Base-by-base conservation (phyloP, 441 rosid genomes). In the Brassica balearica region DNA sequence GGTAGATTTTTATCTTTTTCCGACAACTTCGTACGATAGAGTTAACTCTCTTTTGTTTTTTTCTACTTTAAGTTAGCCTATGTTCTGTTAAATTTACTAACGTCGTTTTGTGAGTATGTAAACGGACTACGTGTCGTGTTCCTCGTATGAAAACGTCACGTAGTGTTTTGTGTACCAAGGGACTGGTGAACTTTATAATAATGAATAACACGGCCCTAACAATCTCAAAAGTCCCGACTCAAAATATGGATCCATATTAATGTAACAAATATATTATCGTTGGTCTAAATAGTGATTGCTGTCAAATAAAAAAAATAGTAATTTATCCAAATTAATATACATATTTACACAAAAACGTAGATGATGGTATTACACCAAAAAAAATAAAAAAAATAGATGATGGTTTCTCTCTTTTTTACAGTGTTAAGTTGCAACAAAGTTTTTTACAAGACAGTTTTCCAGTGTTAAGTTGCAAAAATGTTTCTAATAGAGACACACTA, bases 81-180 rank as follows among this genome's bases (percentile, higher is more conserved):
- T 77, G 53, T 58, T 65, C 66, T 9, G 29, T 65, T 29, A 15
- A 66, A 20, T 65, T 15, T 66, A 25, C 22, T 1, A 11, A 65
- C 23, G 51, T 22, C 56, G 17, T 53, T 71, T 64, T 6, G 23
- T 25, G 20, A 48, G 7, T 65, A 65, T 11, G 66, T n/a, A 46
- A 41, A 29, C 25, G 61, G 12, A 29, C 61, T 66, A 72, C 81
- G 38, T 27, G 71, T 51, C 77, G 68, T 58, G 63, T 66, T 72
- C 4, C 7, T 2, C 48, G 4, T 38, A 38, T 71, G 60, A 12
- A 77, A 71, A 65, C 81, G 71, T 25, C 67, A 41, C 34, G 76
- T 15, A 63, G 75, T 77, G 59, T 53, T 69, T 23, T 43, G 6
- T 32, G 12, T 14, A 22, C 19, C 56, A 48, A n/a, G 55, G 55